Base-by-base conservation (phyloP, 1,284 basidiomycete species). In the Vanrija humicola region DNA sequence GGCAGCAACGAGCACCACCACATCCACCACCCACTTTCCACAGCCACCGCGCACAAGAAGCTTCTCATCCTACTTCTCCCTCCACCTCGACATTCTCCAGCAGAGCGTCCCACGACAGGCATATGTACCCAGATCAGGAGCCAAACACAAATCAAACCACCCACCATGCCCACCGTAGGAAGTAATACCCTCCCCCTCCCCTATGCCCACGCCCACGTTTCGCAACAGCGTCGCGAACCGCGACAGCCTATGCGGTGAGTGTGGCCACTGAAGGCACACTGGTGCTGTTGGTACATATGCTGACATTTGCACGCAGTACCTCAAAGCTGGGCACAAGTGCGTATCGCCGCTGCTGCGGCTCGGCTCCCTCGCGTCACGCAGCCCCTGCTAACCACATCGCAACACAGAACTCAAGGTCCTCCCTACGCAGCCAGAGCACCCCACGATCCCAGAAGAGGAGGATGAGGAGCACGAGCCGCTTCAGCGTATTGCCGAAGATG, bases 401-500 rank as follows among this genome's bases (percentile, higher is more conserved):
- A 12, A 34, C 34, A 47, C 56, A 95, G 72, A 95, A 73, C 84
- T 96, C 68, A 95, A 96, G 75, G 91, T 96, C 42, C 82, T 97
- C 18, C 93, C 93, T 43, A 91, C 94, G 64, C 89, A 95, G 68
- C 89, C 89, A 10, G 87, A 92, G 52, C 65, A 61, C 74, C 80
- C 69, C 1, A 67, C 73, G 1, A 72, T 73, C 15, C 68, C 67
- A n/a, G 84, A 84, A 47, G 86, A 86, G 56, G 86, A 89, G 16
- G 76, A 77, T 28, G 77, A 76, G 34, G 73, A 67, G 42, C 66
- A 70, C 15, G 68, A 68, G 44, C 64, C 63, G 14, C 47, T 61
- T 23, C 65, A 68, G 26, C 25, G 54, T 9, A 54, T 61, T 6
- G 52, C 55, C n/a, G 59, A 54, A 6, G 64, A 67, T 28, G 50